Percentiles rank a stretch among this genome's conserved stretches.
phyloP scores from a whole-genome alignment of 169 alveolate species.

The Cryptosporidium ryanae region DNA sequence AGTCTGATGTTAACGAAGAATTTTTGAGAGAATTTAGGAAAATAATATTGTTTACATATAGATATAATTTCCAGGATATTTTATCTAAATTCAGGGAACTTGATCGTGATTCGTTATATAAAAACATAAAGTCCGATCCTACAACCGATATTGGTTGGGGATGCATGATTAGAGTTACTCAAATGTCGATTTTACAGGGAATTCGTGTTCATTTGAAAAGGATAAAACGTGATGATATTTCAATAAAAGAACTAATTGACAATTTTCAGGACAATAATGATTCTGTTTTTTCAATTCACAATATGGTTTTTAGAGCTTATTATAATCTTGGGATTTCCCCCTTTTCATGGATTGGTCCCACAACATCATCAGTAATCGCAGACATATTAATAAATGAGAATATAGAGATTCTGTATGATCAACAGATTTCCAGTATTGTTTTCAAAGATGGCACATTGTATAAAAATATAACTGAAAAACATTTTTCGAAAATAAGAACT shows the following conservation, averaged over 20 bases:
- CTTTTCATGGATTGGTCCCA: conserved; percentile 62
- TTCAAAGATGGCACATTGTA: conserved; percentile 51
- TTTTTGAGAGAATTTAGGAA: conserved; percentile 23
- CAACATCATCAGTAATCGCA: conserved; percentile 65
- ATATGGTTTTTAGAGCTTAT: conserved; percentile 19
- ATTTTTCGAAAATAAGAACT: not conserved
- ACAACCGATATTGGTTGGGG: conserved; percentile 72
- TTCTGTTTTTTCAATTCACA: conserved; percentile 49
- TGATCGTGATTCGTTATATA: not conserved
- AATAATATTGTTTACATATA: conserved; percentile 44
- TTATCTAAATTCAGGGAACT: not conserved
- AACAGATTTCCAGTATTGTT: conserved; percentile 28
- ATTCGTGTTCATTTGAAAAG: conserved; percentile 10
- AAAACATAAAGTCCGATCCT: not conserved
- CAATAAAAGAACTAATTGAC: not conserved
- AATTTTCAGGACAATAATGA: conserved; percentile 35
- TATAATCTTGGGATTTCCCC: conserved; percentile 38
- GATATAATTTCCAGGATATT: conserved; percentile 29
- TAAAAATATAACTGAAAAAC: conserved; percentile 14
- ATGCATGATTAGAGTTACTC: conserved; percentile 60
- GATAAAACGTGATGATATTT: not conserved
- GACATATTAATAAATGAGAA: conserved; percentile 27
- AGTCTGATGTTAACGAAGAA: not conserved
- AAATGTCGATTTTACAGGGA: conserved; percentile 43
- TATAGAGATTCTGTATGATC: not conserved